Evolutionary conservation across 305 asterid genomes (phyloP).

Genomic region (Euphrasia arctica): DNA sequence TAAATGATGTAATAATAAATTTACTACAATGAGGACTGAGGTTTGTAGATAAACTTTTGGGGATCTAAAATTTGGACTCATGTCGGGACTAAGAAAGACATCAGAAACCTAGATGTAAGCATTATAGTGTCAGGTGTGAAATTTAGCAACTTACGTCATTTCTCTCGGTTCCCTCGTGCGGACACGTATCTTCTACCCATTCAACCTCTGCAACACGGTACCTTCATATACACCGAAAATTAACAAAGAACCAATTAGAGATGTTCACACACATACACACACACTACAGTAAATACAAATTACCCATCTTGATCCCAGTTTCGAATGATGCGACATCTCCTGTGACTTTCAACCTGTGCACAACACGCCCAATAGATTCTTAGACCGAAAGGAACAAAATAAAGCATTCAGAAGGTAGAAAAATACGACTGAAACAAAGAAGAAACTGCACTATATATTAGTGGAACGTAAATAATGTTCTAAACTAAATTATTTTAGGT

Average conservation of each 20-base stretch:
- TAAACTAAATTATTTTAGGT: neutral
- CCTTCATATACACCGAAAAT: slow-evolving; percentile 45
- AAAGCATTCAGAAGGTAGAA: slow-evolving; percentile 13
- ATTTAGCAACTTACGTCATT: slow-evolving; percentile 53
- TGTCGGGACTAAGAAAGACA: neutral
- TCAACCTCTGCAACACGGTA: slow-evolving; percentile 96
- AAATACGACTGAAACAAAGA: slow-evolving; percentile 10
- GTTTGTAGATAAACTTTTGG: neutral
- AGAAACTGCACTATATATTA: slow-evolving; percentile 8
- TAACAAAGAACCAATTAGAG: slow-evolving; percentile 22
- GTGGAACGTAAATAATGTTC: neutral
- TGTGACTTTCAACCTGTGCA: slow-evolving; percentile 87
- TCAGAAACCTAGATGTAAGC: neutral
- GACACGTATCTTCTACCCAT: slow-evolving; percentile 69
- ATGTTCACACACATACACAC: slow-evolving; percentile 19
- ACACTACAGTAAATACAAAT: slow-evolving; percentile 27
- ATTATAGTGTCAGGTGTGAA: neutral
- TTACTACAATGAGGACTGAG: neutral
- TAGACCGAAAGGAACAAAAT: slow-evolving; percentile 20
- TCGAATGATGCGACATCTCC: slow-evolving; percentile 76
- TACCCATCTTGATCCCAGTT: slow-evolving; percentile 99
- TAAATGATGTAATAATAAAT: slow-evolving; percentile 1
- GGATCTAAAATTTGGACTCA: slow-evolving; percentile 7
- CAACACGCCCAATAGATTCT: slow-evolving; percentile 15
- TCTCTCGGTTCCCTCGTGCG: slow-evolving; percentile 68